Evolutionary conservation across 257 asterid genomes (phyloP).

Genomic region (Datura wrightii): DNA sequence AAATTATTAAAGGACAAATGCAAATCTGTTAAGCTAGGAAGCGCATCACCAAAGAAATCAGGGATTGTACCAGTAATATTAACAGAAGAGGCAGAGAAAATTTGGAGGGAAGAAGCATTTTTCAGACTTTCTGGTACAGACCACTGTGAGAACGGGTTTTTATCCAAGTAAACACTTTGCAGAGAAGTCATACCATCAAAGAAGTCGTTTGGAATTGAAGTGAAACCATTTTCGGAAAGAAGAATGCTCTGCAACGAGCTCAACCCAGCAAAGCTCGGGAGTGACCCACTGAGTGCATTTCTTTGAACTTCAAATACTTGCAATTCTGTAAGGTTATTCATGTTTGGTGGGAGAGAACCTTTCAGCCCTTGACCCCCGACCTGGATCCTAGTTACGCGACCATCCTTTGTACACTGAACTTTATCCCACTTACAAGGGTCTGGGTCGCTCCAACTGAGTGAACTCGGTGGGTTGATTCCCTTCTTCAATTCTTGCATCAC

Average conservation of each 20-base stretch:
- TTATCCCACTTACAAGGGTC: constrained; percentile 42
- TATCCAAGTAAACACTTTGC: constrained; percentile 57
- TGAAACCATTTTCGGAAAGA: constrained; percentile 60
- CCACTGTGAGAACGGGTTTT: constrained; percentile 66
- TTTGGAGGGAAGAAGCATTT: constrained; percentile 45
- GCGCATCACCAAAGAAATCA: constrained; percentile 49
- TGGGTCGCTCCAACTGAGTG: constrained; percentile 42
- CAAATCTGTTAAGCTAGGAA: constrained; percentile 51
- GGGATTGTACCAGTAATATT: constrained; percentile 67
- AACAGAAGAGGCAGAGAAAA: constrained; percentile 64
- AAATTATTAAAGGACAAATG: constrained; percentile 59
- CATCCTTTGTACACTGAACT: constrained; percentile 31
- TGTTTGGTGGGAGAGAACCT: constrained; percentile 65
- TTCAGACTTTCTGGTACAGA: constrained; percentile 56
- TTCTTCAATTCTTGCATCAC: constrained; percentile 46
- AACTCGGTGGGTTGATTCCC: constrained; percentile 39
- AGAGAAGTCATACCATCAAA: constrained; percentile 74
- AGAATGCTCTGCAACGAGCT: constrained; percentile 49
- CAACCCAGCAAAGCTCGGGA: constrained; percentile 74
- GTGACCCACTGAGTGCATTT: constrained; percentile 63
- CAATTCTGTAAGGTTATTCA: constrained; percentile 55
- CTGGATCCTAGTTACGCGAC: constrained; percentile 63
- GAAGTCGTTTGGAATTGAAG: constrained; percentile 71
- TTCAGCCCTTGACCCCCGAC: constrained; percentile 53
- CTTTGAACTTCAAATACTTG: constrained; percentile 57